Base-by-base conservation (phyloP, 1,284 basidiomycete genomes). In the Moesziomyces parantarcticus region DNA sequence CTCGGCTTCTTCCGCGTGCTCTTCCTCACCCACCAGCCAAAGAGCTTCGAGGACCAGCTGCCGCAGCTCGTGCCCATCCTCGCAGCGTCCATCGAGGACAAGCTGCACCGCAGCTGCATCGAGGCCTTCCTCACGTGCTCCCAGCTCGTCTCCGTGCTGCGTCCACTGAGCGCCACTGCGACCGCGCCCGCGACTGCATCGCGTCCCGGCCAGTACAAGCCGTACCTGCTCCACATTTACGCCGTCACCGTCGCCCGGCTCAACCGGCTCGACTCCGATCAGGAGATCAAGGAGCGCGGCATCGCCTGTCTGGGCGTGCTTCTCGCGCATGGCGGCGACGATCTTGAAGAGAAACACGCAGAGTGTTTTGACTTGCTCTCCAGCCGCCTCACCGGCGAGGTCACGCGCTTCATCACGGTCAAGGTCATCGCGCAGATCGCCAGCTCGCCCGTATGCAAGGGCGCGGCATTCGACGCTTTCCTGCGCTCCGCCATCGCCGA, bases 1-100 rank as follows among this genome's bases (percentile, higher is more conserved):
- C 87, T 98, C 23, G 89, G 91, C 1, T 97, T 98, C 88, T 88
- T 96, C 50, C 87, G 89, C 3, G 86, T 90, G 0, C 92, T 95
- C 85, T 93, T 97, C 85, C 87, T 89, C 18, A 90, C 90, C 0
- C 94, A 98, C 79, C 85, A 90, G 16, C 88, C 91, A 1, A 85
- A 88, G 13, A 87, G 88, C 3, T 95, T 91, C 80, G 84, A 86
- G 4, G 82, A 85, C 22, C 88, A 89, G 36, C 87, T 97, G 39
- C 85, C 89, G 0, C 85, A 86, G 13, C 86, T 97, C 42, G 90
- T 90, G 0, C 89, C 91, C 1, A 88, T 90, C 39, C 88, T 97
- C 34, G 88, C 93, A 42, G 89, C 88, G 50, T 89, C 90, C 21
- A 87, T 93, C 58, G 84, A 83, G 18, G 86, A 87, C 74, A 86